Conservation (phyloP, 2,329 filamentous ascomycete species). For the Fusarium irregulare region DNA sequence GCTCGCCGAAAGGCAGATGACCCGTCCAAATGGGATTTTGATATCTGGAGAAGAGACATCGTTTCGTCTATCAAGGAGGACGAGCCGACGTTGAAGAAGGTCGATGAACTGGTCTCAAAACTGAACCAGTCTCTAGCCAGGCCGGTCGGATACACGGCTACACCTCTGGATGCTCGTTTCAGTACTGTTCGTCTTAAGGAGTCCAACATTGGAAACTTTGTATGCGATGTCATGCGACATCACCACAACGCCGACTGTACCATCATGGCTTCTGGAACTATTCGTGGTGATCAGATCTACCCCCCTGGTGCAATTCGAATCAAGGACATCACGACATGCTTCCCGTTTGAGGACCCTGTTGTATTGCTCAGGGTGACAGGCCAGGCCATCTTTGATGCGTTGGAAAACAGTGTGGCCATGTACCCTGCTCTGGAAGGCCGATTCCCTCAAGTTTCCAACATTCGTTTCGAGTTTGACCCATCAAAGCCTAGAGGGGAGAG, state of each 20-base stretch:
- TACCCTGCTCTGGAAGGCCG: slow-evolving; percentile 86
- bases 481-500: slow-evolving; percentile 69
- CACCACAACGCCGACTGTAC: slow-evolving; percentile 85
- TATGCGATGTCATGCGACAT: slow-evolving; percentile 89
- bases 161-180: slow-evolving; percentile 87
- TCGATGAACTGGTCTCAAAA: slow-evolving; percentile 76
- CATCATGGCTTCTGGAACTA: slow-evolving; percentile 86
- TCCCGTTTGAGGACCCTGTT: slow-evolving; percentile 91
- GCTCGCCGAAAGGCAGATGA: slow-evolving; percentile 67
- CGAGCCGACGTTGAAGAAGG: slow-evolving; percentile 67
- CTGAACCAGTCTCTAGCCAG: slow-evolving; percentile 83
- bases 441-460: slow-evolving; percentile 89
- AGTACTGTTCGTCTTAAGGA: slow-evolving; percentile 81
- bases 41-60: slow-evolving; percentile 80
- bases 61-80: slow-evolving; percentile 76
- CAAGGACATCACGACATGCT: slow-evolving; percentile 88
- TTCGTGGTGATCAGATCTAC: slow-evolving; percentile 89
- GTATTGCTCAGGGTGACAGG: slow-evolving; percentile 80
- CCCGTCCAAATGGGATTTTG: slow-evolving; percentile 76
- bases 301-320: slow-evolving; percentile 80
- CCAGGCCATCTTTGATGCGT: slow-evolving; percentile 77
- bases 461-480: slow-evolving; percentile 78
- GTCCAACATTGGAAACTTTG: slow-evolving; percentile 89
- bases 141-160: slow-evolving; percentile 83
- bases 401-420: slow-evolving; percentile 84